phyloP scores from a whole-genome alignment of 306 rosid genomes.

The barrel medic (Medicago truncatula) region MtrunA17r5.0-ANR NC_053045.1:41432501-41433000 shows the following conservation, averaged over 20 bases:
- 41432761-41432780: background rate
- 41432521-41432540: background rate
- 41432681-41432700: background rate
- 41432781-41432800: background rate
- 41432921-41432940: background rate
- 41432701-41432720: conserved; percentile 8
- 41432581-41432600: background rate
- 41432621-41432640: background rate
- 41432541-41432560: conserved; percentile 4
- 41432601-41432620: background rate
- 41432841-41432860: background rate
- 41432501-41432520: conserved; percentile 1
- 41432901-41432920: conserved; percentile 25
- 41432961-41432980: conserved; percentile 18
- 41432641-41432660: background rate
- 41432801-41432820: background rate
- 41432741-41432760: background rate
- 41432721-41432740: background rate
- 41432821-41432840: background rate
- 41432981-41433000: conserved; percentile 6
- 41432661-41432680: background rate
- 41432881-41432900: background rate
- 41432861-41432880: background rate
- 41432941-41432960: background rate
- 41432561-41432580: conserved; percentile 1